Conservation (phyloP, 148 eudicot genomes). For the Silene latifolia region DNA sequence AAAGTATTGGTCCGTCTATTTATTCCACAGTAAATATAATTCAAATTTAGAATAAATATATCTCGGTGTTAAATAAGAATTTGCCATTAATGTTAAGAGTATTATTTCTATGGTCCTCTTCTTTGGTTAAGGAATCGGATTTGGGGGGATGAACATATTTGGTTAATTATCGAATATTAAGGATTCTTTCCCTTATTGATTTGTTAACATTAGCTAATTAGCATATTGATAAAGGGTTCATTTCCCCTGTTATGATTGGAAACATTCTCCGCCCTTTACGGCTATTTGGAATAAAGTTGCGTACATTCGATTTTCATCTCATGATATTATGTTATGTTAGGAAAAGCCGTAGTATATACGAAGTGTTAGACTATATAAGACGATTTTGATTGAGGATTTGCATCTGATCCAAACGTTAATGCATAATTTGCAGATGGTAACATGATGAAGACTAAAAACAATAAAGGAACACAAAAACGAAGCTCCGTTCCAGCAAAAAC, state of each 20-base stretch:
- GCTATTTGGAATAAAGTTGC: not conserved
- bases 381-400: too few relatives aligned
- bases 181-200: not conserved
- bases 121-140: constrained; percentile 3
- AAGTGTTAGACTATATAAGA: too few relatives aligned
- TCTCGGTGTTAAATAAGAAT: too few relatives aligned
- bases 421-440: constrained; percentile 10
- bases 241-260: not conserved
- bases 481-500: not conserved
- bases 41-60: too few relatives aligned
- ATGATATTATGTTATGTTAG: too few relatives aligned
- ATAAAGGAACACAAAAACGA: constrained; percentile 17
- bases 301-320: not conserved
- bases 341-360: too few relatives aligned
- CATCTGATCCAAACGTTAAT: not conserved
- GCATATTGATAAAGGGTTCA: not conserved
- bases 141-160: not conserved
- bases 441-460: constrained; percentile 13
- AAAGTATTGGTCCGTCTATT: not conserved
- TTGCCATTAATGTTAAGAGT: too few relatives aligned
- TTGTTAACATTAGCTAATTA: not conserved
- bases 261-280: not conserved
- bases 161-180: too few relatives aligned
- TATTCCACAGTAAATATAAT: not conserved
- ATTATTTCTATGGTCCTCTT: not conserved